These are phyloP conservation scores for barrel medic (Medicago truncatula) DNA, from an alignment of 306 rosid genomes.

Conservation along the genomic window MtrunA17r5.0-ANR NC_053048.1:48070501-48071000, in stretches of 20 bases:
- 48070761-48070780: background rate
- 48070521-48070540: background rate
- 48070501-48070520: conserved; percentile 8
- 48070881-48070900: conserved; percentile 55
- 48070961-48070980: conserved; percentile 40
- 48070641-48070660: conserved; percentile 3
- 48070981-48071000: conserved; percentile 52
- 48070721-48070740: conserved; percentile 9
- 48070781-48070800: conserved; percentile 1
- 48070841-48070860: conserved; percentile 49
- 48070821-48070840: conserved; percentile 27
- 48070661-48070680: background rate
- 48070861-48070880: conserved; percentile 52
- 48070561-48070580: conserved; percentile 6
- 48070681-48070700: background rate
- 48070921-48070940: conserved; percentile 50
- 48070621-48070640: conserved; percentile 7
- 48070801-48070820: conserved; percentile 18
- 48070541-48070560: background rate
- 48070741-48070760: background rate
- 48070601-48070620: background rate
- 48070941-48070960: conserved; percentile 47
- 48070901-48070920: conserved; percentile 58
- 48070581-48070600: background rate
- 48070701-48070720: background rate